phyloP scores from a whole-genome alignment of 2,329 filamentous ascomycete genomes.

The Colletotrichum chlorophyti region DNA sequence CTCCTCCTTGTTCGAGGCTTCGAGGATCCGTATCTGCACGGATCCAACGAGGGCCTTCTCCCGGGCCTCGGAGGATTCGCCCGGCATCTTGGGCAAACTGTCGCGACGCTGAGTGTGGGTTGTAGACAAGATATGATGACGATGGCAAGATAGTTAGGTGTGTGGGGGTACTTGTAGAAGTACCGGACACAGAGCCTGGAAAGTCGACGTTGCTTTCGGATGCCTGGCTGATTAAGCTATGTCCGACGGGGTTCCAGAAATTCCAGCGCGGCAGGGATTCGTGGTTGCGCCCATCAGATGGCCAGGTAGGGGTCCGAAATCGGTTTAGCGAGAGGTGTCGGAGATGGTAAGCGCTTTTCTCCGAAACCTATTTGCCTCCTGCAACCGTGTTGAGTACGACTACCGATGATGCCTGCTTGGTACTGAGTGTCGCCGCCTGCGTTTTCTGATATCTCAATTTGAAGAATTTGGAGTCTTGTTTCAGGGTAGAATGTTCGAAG shows the following conservation, averaged over 20 bases:
- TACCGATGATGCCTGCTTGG: too few relatives aligned
- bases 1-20: conserved; percentile 80
- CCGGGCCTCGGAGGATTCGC: conserved; percentile 25
- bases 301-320: conserved; percentile 11
- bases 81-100: conserved; percentile 18
- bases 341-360: neutral
- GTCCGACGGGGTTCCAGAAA: neutral
- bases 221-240: conserved; percentile 25
- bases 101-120: neutral
- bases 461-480: too few relatives aligned
- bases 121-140: neutral
- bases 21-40: conserved; percentile 81
- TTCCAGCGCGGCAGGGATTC: too few relatives aligned
- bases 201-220: conserved; percentile 24
- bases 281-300: too few relatives aligned
- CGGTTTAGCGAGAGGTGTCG: conserved; percentile 12
- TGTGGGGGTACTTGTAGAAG: conserved; percentile 16
- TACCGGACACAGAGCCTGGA: conserved; percentile 5
- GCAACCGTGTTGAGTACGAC: too few relatives aligned
- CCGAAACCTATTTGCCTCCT: neutral
- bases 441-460: neutral
- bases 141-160: neutral
- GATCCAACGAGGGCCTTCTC: conserved; percentile 77
- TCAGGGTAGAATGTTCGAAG: too few relatives aligned
- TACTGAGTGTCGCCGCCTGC: too few relatives aligned